Conservation (phyloP, 1,284 basidiomycete genomes). For the Porogramme epimiltina region DNA sequence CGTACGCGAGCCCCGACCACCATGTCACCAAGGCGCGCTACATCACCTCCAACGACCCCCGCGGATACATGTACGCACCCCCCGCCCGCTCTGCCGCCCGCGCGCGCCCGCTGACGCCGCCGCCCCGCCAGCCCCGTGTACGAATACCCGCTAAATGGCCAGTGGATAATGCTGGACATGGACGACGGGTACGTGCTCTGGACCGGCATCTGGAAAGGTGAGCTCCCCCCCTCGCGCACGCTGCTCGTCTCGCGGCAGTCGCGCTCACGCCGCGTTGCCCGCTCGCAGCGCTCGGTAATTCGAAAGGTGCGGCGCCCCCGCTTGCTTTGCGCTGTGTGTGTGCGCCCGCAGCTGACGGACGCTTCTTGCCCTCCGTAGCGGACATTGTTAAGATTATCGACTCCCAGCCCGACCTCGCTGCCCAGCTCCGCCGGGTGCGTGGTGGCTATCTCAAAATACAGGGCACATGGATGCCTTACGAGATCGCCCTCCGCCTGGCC, state of each 20-base stretch:
- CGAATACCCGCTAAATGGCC: conserved; percentile 83
- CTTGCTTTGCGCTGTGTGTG: too few relatives aligned
- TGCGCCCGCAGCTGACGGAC: conserved; percentile 4
- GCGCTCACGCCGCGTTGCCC: conserved; percentile 2
- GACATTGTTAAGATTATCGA: conserved; percentile 90
- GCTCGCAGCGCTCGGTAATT: conserved; percentile 76
- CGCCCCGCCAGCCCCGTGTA: conserved; percentile 68
- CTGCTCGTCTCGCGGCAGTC: background rate
- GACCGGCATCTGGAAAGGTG: conserved; percentile 90
- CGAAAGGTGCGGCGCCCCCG: conserved; percentile 60
- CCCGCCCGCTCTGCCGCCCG: background rate
- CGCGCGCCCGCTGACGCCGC: conserved; percentile 11
- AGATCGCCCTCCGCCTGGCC: conserved; percentile 76
- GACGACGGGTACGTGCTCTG: conserved; percentile 86
- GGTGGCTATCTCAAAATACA: conserved; percentile 89
- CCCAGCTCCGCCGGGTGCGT: conserved; percentile 77
- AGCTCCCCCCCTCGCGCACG: conserved; percentile 14
- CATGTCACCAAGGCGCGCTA: conserved; percentile 83
- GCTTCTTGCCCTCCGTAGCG: conserved; percentile 46
- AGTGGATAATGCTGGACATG: conserved; percentile 93
- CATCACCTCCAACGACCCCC: conserved; percentile 82
- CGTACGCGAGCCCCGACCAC: conserved; percentile 76
- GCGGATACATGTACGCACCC: conserved; percentile 75
- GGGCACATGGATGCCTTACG: conserved; percentile 89
- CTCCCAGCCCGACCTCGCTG: conserved; percentile 82